Evolutionary conservation across 2,329 filamentous ascomycete genomes (phyloP).

Genomic region (Parascedosporium putredinis): DNA sequence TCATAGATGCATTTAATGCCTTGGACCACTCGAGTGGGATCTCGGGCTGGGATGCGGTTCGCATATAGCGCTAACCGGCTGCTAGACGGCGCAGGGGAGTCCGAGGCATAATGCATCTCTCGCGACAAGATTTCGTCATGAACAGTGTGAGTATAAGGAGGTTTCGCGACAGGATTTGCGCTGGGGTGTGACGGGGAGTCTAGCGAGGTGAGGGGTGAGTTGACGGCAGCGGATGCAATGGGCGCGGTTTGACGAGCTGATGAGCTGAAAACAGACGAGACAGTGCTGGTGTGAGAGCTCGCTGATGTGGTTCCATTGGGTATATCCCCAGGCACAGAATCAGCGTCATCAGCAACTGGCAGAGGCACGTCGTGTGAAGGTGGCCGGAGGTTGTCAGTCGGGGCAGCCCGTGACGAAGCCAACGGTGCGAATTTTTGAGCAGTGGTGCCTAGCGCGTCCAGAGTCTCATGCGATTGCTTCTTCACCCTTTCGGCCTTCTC

Average conservation of each 20-base stretch:
- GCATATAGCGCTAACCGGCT: constrained; percentile 20
- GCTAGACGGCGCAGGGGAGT: not conserved
- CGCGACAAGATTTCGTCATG: not conserved
- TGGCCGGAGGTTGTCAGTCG: constrained; percentile 8
- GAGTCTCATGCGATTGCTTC: constrained; percentile 21
- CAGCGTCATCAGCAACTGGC: constrained; percentile 43
- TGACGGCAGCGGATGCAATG: constrained; percentile 27
- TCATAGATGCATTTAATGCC: constrained; percentile 53
- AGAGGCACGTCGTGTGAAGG: constrained; percentile 11
- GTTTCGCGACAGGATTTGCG: constrained; percentile 1
- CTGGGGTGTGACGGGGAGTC: constrained; percentile 32
- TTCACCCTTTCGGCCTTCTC: constrained; percentile 47
- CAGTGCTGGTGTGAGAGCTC: constrained; percentile 60
- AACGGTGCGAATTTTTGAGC: constrained; percentile 15
- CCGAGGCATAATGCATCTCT: not conserved
- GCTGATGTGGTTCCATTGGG: constrained; percentile 62
- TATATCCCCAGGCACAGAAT: constrained; percentile 52
- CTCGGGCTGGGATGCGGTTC: constrained; percentile 44
- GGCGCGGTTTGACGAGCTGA: constrained; percentile 30
- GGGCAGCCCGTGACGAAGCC: constrained; percentile 12
- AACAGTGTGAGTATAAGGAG: not conserved
- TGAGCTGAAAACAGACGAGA: constrained; percentile 60
- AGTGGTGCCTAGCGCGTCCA: constrained; percentile 8
- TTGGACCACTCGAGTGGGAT: constrained; percentile 41
- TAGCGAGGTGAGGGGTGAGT: constrained; percentile 40